Evolutionary conservation across 805 yeast genomes (phyloP), one percentile per base, ranked within the genome.

Genomic region (Candida schatavii): DNA sequence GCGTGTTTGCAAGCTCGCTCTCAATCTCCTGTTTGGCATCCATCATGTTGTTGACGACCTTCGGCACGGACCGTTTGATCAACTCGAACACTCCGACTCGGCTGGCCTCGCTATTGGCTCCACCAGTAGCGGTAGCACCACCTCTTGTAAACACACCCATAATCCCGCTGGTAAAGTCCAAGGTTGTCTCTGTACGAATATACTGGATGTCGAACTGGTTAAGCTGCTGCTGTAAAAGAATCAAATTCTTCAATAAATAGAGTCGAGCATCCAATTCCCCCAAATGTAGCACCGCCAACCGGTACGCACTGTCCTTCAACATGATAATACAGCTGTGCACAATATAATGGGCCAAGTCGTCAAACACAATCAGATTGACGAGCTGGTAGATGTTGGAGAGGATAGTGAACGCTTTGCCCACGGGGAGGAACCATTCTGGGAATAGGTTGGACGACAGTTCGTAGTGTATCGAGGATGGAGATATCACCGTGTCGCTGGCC

Each of bases 331-430:
- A 83, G 34, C 84, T 76, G 56, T 87, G 96, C 3, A 91, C 85
- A 40, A 88, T 81, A 43, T 85, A 80, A 58, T 88, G 96, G 0
- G 97, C 96, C 48, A 90, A 64, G 55, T 88, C 96, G 57, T 88
- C 96, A 64, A 90, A 91, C 2, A 88, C 85, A 10, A 75, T 66
- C 2, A 90, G 80, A 49, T 83, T 83, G 28, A 91, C 77, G 52
- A 89, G 68, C 52, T 87, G 95, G 56, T 88, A 87, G 18, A 90
- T 83, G 56, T 80, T 85, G 26, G 88, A 81, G 23, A 90, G 65
- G 4, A 91, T 63, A 0, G 83, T 75, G 33, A 89, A 64, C 0
- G 95, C 82, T 42, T 77, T 78, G 3, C 77, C 73, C 35, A 88
- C 66, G 1, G 96, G 96, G 11, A 87, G 80, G 57, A 86, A 88